Evolutionary conservation across 2,329 filamentous ascomycete genomes (phyloP).

Genomic region (Fusarium coffeatum): DNA sequence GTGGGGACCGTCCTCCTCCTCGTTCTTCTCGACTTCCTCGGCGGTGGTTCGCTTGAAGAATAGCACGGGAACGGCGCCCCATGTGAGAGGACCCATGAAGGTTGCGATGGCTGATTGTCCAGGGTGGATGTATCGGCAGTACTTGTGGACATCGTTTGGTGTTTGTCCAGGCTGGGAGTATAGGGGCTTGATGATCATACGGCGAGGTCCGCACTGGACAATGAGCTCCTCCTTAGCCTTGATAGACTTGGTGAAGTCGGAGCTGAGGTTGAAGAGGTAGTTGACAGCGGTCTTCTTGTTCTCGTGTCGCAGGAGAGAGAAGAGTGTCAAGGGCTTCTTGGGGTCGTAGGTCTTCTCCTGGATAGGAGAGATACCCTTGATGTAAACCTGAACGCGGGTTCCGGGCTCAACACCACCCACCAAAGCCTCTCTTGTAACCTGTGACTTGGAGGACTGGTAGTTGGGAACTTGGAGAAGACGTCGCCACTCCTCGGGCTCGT

Average conservation of each 20-base stretch:
- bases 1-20: constrained; percentile 57
- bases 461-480: constrained; percentile 88
- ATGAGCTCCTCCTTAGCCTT: constrained; percentile 94
- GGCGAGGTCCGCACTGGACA: constrained; percentile 88
- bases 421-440: constrained; percentile 82
- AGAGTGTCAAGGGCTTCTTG: constrained; percentile 73
- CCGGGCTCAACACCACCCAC: constrained; percentile 89
- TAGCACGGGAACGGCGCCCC: constrained; percentile 90
- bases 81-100: constrained; percentile 90
- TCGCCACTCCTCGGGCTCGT: constrained; percentile 91
- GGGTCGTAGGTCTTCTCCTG: constrained; percentile 62
- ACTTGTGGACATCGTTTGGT: constrained; percentile 97
- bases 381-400: constrained; percentile 82
- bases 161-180: constrained; percentile 92
- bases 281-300: constrained; percentile 93
- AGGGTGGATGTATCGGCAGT: constrained; percentile 89
- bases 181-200: constrained; percentile 88
- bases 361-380: constrained; percentile 64
- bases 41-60: constrained; percentile 78
- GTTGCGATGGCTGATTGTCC: constrained; percentile 89
- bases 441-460: constrained; percentile 85
- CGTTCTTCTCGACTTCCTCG: constrained; percentile 56
- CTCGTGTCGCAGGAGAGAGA: constrained; percentile 92
- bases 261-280: constrained; percentile 86
- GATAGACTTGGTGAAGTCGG: constrained; percentile 79